A percentile compares a stretch with the other conserved stretches of the same genome.
phyloP scores from a whole-genome alignment of 2,329 filamentous ascomycete species.

The Venturia pyrina region DNA sequence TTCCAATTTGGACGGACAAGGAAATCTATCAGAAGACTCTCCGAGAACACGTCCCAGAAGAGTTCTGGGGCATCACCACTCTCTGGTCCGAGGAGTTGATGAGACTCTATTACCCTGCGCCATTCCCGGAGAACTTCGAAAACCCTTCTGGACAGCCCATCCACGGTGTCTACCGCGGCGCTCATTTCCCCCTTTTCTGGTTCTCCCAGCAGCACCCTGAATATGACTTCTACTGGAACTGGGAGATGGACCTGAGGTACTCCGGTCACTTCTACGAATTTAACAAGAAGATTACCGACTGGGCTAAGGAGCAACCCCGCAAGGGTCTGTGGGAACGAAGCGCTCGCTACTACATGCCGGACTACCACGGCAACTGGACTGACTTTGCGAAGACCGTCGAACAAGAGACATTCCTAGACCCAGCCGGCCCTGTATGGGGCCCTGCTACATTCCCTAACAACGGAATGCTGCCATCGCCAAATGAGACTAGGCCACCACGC shows the following conservation, averaged over 20 bases:
- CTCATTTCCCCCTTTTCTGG: constrained; percentile 42
- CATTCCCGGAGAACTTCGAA: constrained; percentile 64
- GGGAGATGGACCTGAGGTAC: constrained; percentile 79
- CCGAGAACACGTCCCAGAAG: constrained; percentile 60
- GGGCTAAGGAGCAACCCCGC: constrained; percentile 58
- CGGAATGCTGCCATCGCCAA: constrained; percentile 46
- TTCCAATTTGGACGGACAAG: constrained; percentile 70
- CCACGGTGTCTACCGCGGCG: constrained; percentile 76
- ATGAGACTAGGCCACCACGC: constrained; percentile 54
- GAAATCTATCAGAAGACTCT: constrained; percentile 58
- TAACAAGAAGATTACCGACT: constrained; percentile 54
- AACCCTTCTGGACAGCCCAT: constrained; percentile 56
- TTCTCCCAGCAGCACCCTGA: constrained; percentile 40
- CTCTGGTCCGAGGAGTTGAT: constrained; percentile 94
- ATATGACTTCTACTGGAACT: constrained; percentile 61
- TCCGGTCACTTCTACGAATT: constrained; percentile 79
- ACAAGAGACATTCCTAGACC: constrained; percentile 40
- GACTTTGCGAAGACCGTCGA: constrained; percentile 58
- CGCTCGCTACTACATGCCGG: constrained; percentile 63
- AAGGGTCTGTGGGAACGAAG: constrained; percentile 66
- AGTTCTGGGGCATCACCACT: constrained; percentile 81
- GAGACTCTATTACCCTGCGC: constrained; percentile 77
- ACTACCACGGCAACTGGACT: constrained; percentile 56
- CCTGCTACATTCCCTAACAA: constrained; percentile 35
- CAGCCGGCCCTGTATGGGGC: constrained; percentile 54